These are phyloP conservation scores for Prunella vulgaris DNA, from an alignment of 257 asterid genomes.

Conservation along the genomic window DNA sequence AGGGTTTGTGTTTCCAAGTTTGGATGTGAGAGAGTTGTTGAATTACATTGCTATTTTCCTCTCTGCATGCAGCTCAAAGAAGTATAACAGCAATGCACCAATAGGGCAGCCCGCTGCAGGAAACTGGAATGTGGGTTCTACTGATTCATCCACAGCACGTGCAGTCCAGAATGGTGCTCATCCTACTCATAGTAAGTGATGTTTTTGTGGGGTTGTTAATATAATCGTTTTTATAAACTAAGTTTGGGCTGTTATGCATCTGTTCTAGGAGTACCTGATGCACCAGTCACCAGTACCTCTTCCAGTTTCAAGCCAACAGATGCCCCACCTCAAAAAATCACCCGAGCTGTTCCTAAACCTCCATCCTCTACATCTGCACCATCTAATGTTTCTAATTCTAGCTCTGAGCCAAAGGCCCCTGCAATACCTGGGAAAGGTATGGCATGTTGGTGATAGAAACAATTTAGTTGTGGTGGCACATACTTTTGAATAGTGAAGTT, in stretches of 20 bases:
- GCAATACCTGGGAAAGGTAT: slow-evolving; percentile 55
- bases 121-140: slow-evolving; percentile 36
- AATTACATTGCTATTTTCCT: slow-evolving; percentile 10
- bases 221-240: not conserved
- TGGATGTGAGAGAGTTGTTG: not conserved
- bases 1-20: slow-evolving; percentile 23
- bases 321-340: slow-evolving; percentile 40
- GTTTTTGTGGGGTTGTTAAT: not conserved
- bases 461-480: not conserved
- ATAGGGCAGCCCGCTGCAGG: slow-evolving; percentile 46
- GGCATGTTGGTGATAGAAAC: slow-evolving; percentile 7
- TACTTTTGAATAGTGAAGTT: not conserved
- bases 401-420: slow-evolving; percentile 42
- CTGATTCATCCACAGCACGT: slow-evolving; percentile 28
- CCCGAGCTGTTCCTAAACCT: slow-evolving; percentile 51
- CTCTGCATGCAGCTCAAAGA: slow-evolving; percentile 44
- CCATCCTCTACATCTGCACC: slow-evolving; percentile 42
- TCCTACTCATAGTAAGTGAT: slow-evolving; percentile 27
- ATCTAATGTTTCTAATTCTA: slow-evolving; percentile 33
- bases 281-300: slow-evolving; percentile 30
- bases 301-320: slow-evolving; percentile 37
- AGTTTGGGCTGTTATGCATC: not conserved
- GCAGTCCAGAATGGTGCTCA: slow-evolving; percentile 57
- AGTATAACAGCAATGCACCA: slow-evolving; percentile 49
- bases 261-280: slow-evolving; percentile 41